phyloP scores from a whole-genome alignment of 23 red algal species.

The Gracilaria domingensis region DNA sequence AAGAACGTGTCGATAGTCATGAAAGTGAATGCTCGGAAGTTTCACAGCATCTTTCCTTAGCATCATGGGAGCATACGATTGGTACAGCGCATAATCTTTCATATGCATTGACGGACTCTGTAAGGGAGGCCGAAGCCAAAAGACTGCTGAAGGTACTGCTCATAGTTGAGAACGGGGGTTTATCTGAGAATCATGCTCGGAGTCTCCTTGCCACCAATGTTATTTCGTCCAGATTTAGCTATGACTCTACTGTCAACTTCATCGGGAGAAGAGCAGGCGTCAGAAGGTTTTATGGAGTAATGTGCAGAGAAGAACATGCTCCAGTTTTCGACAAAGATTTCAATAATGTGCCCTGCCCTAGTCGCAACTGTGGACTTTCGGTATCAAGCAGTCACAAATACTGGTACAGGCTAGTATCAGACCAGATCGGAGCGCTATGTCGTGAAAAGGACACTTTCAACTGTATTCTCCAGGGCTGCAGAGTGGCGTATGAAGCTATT shows the following conservation, averaged over 20 bases:
- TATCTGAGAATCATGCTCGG: slow-evolving; percentile 10
- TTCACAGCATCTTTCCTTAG: not conserved
- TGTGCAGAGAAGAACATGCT: slow-evolving; percentile 7
- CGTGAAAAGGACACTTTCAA: not conserved
- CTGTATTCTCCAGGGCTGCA: not conserved
- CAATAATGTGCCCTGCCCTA: not conserved
- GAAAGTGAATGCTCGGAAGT: not conserved
- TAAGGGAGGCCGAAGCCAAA: slow-evolving; percentile 1
- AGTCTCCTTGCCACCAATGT: not conserved
- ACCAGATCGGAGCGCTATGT: slow-evolving; percentile 5
- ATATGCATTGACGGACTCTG: not conserved
- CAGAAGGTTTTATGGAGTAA: slow-evolving; percentile 1
- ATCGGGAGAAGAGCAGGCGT: slow-evolving; percentile 2
- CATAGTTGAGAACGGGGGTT: not conserved
- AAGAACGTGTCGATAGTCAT: not conserved
- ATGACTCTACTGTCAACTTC: not conserved
- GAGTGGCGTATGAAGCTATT: not conserved
- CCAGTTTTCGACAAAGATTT: not conserved
- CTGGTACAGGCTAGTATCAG: slow-evolving; percentile 6
- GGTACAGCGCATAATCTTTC: not conserved
- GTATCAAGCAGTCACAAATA: not conserved
- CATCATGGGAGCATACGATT: not conserved
- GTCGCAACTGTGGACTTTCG: not conserved
- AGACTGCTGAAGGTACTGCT: not conserved
- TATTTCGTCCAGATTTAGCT: not conserved